Evolutionary conservation across 2,329 filamentous ascomycete species (phyloP), one percentile per base, ranked within the genome.

Genomic region (Arthrobotrys iridis): DNA sequence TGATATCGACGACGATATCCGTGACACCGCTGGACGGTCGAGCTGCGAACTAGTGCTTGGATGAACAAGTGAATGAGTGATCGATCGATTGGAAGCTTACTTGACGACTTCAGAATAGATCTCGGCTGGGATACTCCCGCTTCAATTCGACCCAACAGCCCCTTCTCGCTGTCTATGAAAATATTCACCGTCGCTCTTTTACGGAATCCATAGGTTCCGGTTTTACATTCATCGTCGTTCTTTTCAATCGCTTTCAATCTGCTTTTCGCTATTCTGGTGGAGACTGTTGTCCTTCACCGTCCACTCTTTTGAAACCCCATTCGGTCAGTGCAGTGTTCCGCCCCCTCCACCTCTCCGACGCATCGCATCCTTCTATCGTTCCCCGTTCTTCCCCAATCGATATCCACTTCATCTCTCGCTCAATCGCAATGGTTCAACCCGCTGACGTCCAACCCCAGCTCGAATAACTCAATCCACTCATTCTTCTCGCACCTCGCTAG

Each of bases 151-250:
- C 35, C 55, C 55, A 52, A 45, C 55, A 52, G 64, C 33, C 15
- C 18, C 24, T 37, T 26, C 37, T 37, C 24, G 20, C 41, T 26
- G 35, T 24, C 58, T 62, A 60, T 52, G 64, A 67, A 40, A 46
- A 35, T 33, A 43, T 64, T 46, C 43, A 59, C 46, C n/a, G 68
- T 73, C 68, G 26, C 68, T 73, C 68, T 52, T 73, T 73, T 71
- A 33, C 20, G 33, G 37, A 60, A 58, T 58, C 63, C 30, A 43
- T 67, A 55, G 28, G 40, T 57, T 65, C 60, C 24, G 18, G 15
- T 41, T 58, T 58, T 41, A 57, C 35, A n/a, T 35, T 55, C 26
- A 13, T 65, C 41, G 30, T 57, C 57, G 18, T 33, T 57, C 65
- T n/a, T n/a, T 74, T 74, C 43, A 48, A 30, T 45, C n/a, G 18